These are phyloP conservation scores for Pythium brachiatum DNA, from an alignment of 352 stramenopile genomes.

Conservation along the genomic window DNA sequence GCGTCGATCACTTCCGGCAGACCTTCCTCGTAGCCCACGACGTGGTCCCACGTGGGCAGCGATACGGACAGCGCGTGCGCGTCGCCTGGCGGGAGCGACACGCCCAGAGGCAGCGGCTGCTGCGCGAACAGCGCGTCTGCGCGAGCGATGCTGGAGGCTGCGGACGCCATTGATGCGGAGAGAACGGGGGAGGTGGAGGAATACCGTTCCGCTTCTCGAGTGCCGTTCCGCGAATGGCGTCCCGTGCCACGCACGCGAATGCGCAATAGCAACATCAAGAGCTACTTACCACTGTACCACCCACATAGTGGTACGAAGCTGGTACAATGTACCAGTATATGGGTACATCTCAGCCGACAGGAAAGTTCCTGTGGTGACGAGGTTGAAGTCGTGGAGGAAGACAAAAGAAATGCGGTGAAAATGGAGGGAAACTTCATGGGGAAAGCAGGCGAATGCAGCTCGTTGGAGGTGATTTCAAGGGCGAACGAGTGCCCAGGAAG, in stretches of 20 bases:
- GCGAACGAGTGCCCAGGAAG: neutral
- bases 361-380: neutral
- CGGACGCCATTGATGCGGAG: conserved; percentile 6
- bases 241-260: neutral
- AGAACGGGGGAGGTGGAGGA: neutral
- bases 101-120: conserved; percentile 52
- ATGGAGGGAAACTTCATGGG: conserved; percentile 1
- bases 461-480: neutral
- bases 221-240: neutral
- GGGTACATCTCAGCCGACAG: neutral
- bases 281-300: neutral
- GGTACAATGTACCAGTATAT: neutral
- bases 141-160: conserved; percentile 12
- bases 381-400: neutral
- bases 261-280: conserved; percentile 5
- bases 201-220: neutral
- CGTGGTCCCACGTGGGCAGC: conserved; percentile 77
- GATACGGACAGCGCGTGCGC: conserved; percentile 80
- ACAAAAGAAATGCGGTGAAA: neutral
- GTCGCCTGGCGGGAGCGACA: conserved; percentile 68
- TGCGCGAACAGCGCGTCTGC: conserved; percentile 15
- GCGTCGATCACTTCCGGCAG: conserved; percentile 54
- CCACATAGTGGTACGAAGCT: no score
- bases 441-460: neutral
- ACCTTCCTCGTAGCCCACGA: conserved; percentile 91